Evolutionary conservation across 768 basidiomycete genomes (phyloP).

Genomic region (Scleroderma citrinum): DNA sequence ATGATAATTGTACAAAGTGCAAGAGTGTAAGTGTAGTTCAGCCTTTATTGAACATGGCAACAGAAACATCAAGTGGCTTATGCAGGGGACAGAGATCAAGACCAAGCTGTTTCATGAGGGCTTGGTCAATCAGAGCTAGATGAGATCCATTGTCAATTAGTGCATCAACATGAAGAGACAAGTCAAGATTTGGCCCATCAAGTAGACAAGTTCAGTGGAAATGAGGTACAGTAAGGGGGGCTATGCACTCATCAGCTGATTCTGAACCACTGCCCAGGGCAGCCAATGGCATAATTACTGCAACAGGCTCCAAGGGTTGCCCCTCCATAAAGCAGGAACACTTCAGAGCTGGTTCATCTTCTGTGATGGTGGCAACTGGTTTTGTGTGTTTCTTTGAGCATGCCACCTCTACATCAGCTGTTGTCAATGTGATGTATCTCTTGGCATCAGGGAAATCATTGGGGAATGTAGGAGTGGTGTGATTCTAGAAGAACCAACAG

Average conservation of each 20-base stretch:
- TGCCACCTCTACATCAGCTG: neutral
- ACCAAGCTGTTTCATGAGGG: conserved; percentile 10
- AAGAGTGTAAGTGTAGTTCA: neutral
- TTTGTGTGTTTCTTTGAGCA: neutral
- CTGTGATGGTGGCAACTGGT: neutral
- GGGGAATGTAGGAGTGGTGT: conserved; percentile 11
- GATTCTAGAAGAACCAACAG: conserved; percentile 7
- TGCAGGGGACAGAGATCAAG: neutral
- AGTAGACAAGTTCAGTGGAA: conserved; percentile 11
- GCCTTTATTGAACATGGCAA: neutral
- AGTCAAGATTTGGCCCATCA: neutral
- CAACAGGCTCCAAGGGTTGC: neutral
- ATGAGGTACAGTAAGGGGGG: conserved; percentile 3
- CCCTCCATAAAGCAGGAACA: neutral
- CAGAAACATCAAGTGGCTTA: neutral
- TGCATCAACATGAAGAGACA: conserved; percentile 3
- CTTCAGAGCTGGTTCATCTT: neutral
- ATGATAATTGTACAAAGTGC: conserved; percentile 11
- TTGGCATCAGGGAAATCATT: conserved; percentile 13
- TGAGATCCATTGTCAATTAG: conserved; percentile 28
- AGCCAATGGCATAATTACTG: conserved; percentile 1
- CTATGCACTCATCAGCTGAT: conserved; percentile 5
- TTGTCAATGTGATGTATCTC: conserved; percentile 13
- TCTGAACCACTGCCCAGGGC: conserved; percentile 7
- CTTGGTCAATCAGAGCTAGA: conserved; percentile 27